A percentile compares a stretch with the other conserved stretches of the same genome.
These are phyloP conservation scores for Globisporangium mamillatum DNA, from an alignment of 352 stramenopile genomes.

Conservation along the genomic window DNA sequence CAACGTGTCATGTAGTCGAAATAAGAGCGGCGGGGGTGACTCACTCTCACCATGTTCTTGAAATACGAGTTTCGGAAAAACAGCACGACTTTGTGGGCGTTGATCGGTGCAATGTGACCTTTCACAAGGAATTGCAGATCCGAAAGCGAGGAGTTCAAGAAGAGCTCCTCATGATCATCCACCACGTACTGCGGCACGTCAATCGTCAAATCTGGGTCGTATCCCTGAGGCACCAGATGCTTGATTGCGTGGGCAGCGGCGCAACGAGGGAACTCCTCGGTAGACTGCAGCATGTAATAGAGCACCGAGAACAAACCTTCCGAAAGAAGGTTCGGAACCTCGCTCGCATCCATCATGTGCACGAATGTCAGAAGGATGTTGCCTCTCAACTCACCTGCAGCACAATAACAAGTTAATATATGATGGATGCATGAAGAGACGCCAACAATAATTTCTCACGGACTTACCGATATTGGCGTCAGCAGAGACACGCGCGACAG, in stretches of 20 bases:
- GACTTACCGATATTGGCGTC: constrained; percentile 55
- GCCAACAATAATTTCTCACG: background rate
- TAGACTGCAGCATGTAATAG: constrained; percentile 78
- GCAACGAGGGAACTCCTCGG: constrained; percentile 69
- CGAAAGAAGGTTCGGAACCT: constrained; percentile 67
- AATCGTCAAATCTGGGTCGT: constrained; percentile 76
- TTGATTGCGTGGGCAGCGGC: constrained; percentile 85
- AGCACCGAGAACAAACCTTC: constrained; percentile 80
- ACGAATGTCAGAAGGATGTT: constrained; percentile 88
- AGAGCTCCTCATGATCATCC: constrained; percentile 86
- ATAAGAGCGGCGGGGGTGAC: constrained; percentile 23
- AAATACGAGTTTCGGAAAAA: constrained; percentile 91
- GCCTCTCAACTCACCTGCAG: constrained; percentile 66
- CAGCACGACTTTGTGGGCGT: constrained; percentile 86
- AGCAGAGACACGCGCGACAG: constrained; percentile 73
- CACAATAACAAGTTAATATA: constrained; percentile 12
- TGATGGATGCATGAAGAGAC: background rate
- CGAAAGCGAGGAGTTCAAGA: constrained; percentile 78
- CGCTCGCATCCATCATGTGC: constrained; percentile 84
- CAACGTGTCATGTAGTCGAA: background rate
- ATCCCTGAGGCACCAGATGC: constrained; percentile 70
- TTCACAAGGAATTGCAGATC: constrained; percentile 88
- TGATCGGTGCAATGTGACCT: constrained; percentile 82
- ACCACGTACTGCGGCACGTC: constrained; percentile 78
- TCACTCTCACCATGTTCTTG: constrained; percentile 90